Base-by-base conservation (phyloP, 2,329 filamentous ascomycete species). In the Gremmenia infestans region DNA sequence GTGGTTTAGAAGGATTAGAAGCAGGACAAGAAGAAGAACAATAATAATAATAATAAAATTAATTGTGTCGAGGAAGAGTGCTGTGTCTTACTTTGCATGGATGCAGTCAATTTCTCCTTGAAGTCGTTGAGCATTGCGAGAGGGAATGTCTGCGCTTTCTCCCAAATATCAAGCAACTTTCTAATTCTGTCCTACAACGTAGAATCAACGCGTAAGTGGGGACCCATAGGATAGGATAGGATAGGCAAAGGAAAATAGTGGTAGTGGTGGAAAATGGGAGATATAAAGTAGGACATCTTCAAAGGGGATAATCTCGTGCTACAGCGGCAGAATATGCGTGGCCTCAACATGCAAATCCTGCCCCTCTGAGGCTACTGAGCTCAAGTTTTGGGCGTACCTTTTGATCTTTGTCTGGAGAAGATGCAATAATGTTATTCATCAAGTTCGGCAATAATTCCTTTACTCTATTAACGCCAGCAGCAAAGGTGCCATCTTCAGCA, bases 101-200 rank as follows among this genome's bases (percentile, higher is more conserved):
- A 70, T 50, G 81, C 76, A 61, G 80, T 86, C 67, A 96, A 72
- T 73, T 89, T 92, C 70, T 89, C 81, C 74, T 91, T 93, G 80
- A 96, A 96, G 39, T 83, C 83, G 60, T 80, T 79, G 66, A 99
- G 82, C 83, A 96, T 87, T 53, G 85, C 73, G 43, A 80, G 72
- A 25, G 94, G 91, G 72, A 99, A 97, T 22, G 92, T 97, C 70
- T 88, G 87, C 62, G 90, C 91, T 69, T 94, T 94, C 72, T 97
- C 92, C 94, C 94, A 99, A 65, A 99, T 99, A 71, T 96, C 92
- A 75, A 97, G 79, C 66, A 99, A 82, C 73, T 97, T 97, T 71
- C 81, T 86, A 73, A 97, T 93, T 78, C 97, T 97, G 72, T 96
- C 91, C 89, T 94, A 87, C 78, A 85, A 71, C 64, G 70, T 62